These are phyloP conservation scores for Eugenia klotzschiana DNA, from an alignment of 441 rosid genomes.

Conservation along the genomic window DNA sequence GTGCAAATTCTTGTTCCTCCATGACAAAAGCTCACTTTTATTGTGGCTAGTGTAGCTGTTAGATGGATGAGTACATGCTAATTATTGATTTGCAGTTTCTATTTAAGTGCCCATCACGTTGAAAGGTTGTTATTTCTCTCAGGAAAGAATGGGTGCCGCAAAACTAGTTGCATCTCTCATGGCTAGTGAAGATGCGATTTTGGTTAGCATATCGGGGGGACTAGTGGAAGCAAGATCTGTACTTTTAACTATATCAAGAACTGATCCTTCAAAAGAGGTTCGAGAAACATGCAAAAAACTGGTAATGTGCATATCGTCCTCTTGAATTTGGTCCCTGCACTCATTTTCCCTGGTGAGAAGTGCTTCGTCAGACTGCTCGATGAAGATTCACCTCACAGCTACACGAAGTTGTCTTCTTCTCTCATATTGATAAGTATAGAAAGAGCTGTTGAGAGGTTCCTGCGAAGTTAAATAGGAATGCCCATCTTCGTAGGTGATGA, in stretches of 20 bases:
- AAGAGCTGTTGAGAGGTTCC: neutral
- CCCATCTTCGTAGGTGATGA: neutral
- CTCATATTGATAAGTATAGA: neutral
- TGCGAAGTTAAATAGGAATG: neutral
- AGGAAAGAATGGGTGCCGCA: conserved; percentile 82
- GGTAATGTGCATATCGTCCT: conserved; percentile 39
- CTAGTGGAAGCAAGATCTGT: conserved; percentile 62
- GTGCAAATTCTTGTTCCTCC: neutral
- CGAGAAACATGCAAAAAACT: conserved; percentile 46
- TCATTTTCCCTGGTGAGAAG: neutral
- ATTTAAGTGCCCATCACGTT: neutral
- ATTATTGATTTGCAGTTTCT: neutral
- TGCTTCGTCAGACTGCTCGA: neutral
- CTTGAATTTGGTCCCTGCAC: conserved; percentile 5
- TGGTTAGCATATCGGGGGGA: conserved; percentile 57
- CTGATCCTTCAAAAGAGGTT: conserved; percentile 48
- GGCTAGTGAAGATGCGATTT: conserved; percentile 65
- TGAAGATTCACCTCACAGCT: neutral
- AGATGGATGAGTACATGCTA: neutral
- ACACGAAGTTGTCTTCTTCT: neutral
- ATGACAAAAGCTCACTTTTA: neutral
- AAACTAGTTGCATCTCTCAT: conserved; percentile 78
- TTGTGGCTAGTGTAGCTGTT: neutral
- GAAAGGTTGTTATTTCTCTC: neutral
- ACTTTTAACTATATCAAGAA: conserved; percentile 29